Base-by-base conservation (phyloP, 2,329 filamentous ascomycete species). In the Penicillium sp. region DNA sequence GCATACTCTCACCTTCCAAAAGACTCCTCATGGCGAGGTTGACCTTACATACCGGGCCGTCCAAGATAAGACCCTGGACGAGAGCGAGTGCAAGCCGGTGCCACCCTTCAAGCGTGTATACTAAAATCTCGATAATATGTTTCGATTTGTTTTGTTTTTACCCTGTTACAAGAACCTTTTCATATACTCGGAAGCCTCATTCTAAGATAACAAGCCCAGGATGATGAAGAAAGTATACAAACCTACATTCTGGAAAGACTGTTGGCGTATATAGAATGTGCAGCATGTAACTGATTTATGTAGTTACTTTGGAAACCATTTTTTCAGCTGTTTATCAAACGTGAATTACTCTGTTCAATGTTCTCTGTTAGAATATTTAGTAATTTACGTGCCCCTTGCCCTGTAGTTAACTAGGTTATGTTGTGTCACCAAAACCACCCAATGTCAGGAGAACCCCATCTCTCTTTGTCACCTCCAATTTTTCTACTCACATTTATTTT, bases 1-100 rank as follows among this genome's bases (percentile, higher is more conserved):
- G 87, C 94, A 99, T 84, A 96, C 91, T 47, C 84, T 99, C 60
- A 91, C 88, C 64, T 99, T 88, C 88, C 94, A 99, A 83, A 95
- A 91, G 87, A 74, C 87, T 71, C 90, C 92, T 33, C 93, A 97
- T 69, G 89, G 88, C 71, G 85, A 91, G 79, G 85, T 94, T 56
- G 88, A 97, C 60, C 81, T 97, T 62, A 81, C 84, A 61, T 97
- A 97, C 84, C 85, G 94, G 75, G 81, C 82, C 62, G 94, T 99
- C 60, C 88, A 89, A 61, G 82, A 81, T 64, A 86, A 83, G 61
- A 97, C 94, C 24, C 81, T 99, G 65, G 94, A 97, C 69, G 92
- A 96, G 84, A 86, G 83, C 67, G 94, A 99, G 83, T 97, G 94
- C 86, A 91, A 94, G 83, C 80, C 90, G 63, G 91, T 99, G 59